Conservation (phyloP, 352 stramenopile species). For the Phytopythium chamaehyphon region DNA sequence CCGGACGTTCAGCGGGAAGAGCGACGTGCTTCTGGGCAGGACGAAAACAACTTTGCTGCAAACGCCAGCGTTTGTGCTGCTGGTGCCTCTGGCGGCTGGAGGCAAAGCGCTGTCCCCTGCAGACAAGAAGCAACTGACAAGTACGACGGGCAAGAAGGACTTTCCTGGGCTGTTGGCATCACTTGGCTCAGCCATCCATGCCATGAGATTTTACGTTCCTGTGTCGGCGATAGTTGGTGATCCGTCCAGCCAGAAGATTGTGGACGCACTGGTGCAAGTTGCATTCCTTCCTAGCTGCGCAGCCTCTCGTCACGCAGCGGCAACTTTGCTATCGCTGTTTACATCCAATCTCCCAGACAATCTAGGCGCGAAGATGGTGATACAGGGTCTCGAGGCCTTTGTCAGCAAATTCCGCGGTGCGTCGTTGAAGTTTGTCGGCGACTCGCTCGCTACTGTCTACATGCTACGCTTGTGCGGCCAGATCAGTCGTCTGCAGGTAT, state of each 20-base stretch:
- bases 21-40: constrained; percentile 35
- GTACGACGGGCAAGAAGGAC: constrained; percentile 46
- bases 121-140: constrained; percentile 44
- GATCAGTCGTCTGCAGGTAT: constrained; percentile 41
- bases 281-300: constrained; percentile 43
- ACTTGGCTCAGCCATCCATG: constrained; percentile 48
- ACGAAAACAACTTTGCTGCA: neutral
- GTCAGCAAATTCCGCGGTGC: constrained; percentile 39
- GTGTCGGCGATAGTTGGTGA: constrained; percentile 12
- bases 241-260: constrained; percentile 6
- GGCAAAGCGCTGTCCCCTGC: constrained; percentile 15
- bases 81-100: neutral
- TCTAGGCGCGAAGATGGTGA: constrained; percentile 28
- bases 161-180: constrained; percentile 44
- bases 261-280: constrained; percentile 54
- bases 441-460: constrained; percentile 64
- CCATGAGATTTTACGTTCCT: constrained; percentile 47
- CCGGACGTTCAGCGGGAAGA: constrained; percentile 32
- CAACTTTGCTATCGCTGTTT: constrained; percentile 48
- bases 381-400: constrained; percentile 46
- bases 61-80: neutral
- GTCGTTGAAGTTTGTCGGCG: constrained; percentile 39
- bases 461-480: constrained; percentile 54
- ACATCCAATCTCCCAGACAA: constrained; percentile 21
- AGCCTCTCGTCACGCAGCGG: constrained; percentile 56